Evolutionary conservation across 1,284 basidiomycete species (phyloP).

Genomic region (Ganoderma multipileum): DNA sequence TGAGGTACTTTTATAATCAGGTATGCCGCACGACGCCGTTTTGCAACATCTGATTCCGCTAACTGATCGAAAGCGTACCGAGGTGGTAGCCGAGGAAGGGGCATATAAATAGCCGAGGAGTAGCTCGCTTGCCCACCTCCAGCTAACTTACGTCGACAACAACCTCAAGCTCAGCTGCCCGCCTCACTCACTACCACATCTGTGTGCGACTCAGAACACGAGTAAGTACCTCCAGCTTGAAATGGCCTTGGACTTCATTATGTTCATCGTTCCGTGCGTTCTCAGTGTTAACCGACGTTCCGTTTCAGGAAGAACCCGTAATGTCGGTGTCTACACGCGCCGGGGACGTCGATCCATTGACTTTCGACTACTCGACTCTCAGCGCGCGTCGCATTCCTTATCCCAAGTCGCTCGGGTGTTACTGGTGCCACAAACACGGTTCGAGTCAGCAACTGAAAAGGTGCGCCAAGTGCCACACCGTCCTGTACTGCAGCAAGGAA

Average conservation of each 20-base stretch:
- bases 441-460: not conserved
- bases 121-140: not conserved
- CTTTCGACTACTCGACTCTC: slow-evolving; percentile 1
- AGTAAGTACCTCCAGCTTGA: not conserved
- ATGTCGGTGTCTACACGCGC: not conserved
- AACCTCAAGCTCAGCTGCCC: too few species aligned
- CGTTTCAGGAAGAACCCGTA: not conserved
- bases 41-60: not conserved
- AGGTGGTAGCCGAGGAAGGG: not conserved
- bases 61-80: not conserved
- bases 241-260: not conserved
- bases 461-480: not conserved
- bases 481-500: slow-evolving; percentile 2
- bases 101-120: not conserved
- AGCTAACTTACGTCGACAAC: not conserved
- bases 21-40: too few species aligned
- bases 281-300: not conserved
- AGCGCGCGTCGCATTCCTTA: not conserved
- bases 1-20: too few species aligned
- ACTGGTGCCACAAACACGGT: not conserved
- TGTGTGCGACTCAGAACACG: not conserved
- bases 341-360: not conserved
- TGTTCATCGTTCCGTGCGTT: not conserved
- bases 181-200: too few species aligned
- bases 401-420: not conserved